These are phyloP conservation scores for Beauveria bassiana DNA, from an alignment of 2,329 filamentous ascomycete species.

Conservation along the genomic window DNA sequence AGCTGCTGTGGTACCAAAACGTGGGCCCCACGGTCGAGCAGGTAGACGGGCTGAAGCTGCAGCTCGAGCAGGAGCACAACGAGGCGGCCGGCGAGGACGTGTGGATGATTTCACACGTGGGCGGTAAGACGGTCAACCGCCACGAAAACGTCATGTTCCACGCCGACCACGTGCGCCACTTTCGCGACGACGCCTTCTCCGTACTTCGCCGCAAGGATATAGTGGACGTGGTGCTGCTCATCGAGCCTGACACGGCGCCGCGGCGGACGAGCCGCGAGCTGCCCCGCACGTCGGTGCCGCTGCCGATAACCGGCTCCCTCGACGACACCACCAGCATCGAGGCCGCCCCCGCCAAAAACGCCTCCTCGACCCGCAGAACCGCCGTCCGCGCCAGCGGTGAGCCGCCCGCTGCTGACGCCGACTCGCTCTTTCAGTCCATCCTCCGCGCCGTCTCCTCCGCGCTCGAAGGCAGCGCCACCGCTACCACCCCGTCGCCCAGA, in stretches of 20 bases:
- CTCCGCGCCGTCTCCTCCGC: slow-evolving; percentile 40
- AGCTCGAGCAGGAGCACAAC: slow-evolving; percentile 57
- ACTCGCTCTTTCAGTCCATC: slow-evolving; percentile 36
- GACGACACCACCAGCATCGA: not conserved
- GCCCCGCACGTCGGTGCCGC: not conserved
- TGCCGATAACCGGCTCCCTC: not conserved
- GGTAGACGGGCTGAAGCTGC: slow-evolving; percentile 53
- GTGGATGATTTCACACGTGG: slow-evolving; percentile 73
- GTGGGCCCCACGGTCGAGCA: slow-evolving; percentile 39
- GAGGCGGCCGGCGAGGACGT: slow-evolving; percentile 31
- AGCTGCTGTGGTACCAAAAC: slow-evolving; percentile 23
- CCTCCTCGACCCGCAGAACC: not conserved
- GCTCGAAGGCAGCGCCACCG: slow-evolving; percentile 18
- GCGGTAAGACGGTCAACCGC: slow-evolving; percentile 71
- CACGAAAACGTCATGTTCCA: slow-evolving; percentile 82
- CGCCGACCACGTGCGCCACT: slow-evolving; percentile 65
- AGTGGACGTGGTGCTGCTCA: slow-evolving; percentile 63
- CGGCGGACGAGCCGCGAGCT: slow-evolving; percentile 5
- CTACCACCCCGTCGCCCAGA: not conserved
- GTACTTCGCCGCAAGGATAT: slow-evolving; percentile 64
- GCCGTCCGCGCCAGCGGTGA: slow-evolving; percentile 10
- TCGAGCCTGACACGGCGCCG: slow-evolving; percentile 15
- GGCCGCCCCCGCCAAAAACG: slow-evolving; percentile 8
- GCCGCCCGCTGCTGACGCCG: slow-evolving; percentile 14
- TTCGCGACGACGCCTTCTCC: slow-evolving; percentile 78